Percentiles rank a stretch among this genome's conserved stretches.
phyloP scores from a whole-genome alignment of 495 filamentous ascomycete species.

The Xylaria palmicola region DNA sequence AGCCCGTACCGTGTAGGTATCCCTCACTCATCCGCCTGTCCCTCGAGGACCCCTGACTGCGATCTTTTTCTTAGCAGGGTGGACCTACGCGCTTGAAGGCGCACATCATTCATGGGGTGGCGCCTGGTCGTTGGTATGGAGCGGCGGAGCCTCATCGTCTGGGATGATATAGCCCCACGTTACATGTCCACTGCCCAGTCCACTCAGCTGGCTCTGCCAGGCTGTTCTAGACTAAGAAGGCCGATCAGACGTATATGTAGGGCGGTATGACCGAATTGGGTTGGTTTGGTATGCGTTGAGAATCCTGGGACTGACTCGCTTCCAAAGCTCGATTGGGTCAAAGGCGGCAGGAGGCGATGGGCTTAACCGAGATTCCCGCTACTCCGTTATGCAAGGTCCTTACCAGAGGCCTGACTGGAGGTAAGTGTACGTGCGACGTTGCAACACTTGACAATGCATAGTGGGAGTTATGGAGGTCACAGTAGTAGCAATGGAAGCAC shows the following conservation, averaged over 20 bases:
- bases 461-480: conserved; percentile 3
- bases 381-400: conserved; percentile 13
- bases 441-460: conserved; percentile 1
- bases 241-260: not conserved
- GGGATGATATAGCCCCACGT: not conserved
- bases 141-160: not conserved
- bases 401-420: not conserved
- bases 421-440: not conserved
- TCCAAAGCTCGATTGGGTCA: not conserved
- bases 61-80: not conserved
- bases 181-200: not conserved
- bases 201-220: not conserved
- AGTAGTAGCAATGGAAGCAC: not conserved
- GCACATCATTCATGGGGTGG: not conserved
- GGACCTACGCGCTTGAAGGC: not conserved
- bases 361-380: conserved; percentile 10
- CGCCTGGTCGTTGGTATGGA: not conserved
- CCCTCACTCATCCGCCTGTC: not conserved
- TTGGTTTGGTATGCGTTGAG: not conserved
- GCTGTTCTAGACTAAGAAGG: not conserved
- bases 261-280: conserved; percentile 2
- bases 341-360: not conserved
- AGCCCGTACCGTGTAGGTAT: too few species aligned
- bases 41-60: not conserved
- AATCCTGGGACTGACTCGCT: not conserved